phyloP scores from a whole-genome alignment of 2,329 filamentous ascomycete species.

The Oidium heveae region DNA sequence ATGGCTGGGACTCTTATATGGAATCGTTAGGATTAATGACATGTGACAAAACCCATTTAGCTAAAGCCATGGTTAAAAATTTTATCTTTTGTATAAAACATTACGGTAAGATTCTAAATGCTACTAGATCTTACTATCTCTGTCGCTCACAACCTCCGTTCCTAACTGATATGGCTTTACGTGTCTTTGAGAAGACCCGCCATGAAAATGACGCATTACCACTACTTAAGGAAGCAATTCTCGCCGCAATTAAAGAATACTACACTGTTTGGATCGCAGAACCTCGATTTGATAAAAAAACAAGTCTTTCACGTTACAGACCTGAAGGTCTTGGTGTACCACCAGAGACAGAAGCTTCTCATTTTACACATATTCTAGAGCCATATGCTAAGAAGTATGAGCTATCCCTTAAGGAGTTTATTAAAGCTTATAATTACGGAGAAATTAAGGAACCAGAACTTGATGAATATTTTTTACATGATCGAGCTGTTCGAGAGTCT shows the following conservation, averaged over 20 bases:
- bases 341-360: conserved; percentile 28
- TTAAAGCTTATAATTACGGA: conserved; percentile 63
- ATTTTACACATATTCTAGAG: conserved; percentile 21
- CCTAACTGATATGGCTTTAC: conserved; percentile 86
- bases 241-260: conserved; percentile 73
- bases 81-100: conserved; percentile 97
- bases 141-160: conserved; percentile 88
- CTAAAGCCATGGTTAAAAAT: conserved; percentile 84
- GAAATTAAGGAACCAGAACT: conserved; percentile 61
- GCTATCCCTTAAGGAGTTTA: conserved; percentile 64
- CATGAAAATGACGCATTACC: conserved; percentile 36
- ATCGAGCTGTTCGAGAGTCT: conserved; percentile 84
- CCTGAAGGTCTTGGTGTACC: conserved; percentile 27
- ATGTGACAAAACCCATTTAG: conserved; percentile 63
- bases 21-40: conserved; percentile 72
- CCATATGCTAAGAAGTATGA: conserved; percentile 29
- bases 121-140: conserved; percentile 88
- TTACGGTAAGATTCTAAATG: conserved; percentile 95
- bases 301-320: conserved; percentile 25
- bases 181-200: conserved; percentile 83
- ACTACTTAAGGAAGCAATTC: conserved; percentile 53
- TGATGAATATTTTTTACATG: conserved; percentile 88
- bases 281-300: conserved; percentile 23
- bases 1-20: conserved; percentile 99
- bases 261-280: conserved; percentile 13